Conservation (phyloP, 345 rosid species). For the Balakata baccata region DNA sequence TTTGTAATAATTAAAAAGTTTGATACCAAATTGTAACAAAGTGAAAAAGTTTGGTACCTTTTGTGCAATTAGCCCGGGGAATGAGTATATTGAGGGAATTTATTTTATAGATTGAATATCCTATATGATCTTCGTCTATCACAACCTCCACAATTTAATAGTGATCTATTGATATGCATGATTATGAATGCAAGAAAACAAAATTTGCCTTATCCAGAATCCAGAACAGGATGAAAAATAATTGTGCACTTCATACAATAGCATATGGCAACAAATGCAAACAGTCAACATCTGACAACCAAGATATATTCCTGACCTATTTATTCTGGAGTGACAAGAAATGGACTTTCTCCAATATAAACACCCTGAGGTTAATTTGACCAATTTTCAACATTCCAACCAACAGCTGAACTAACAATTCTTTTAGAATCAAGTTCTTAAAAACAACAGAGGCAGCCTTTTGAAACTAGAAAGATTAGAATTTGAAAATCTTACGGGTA, state of each 20-base stretch:
- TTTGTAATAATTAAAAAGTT: no score
- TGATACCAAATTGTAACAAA: no score
- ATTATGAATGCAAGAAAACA: neutral
- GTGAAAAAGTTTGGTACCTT: no score
- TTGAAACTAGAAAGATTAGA: neutral
- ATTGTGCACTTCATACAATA: neutral
- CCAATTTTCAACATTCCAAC: neutral
- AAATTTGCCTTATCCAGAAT: neutral
- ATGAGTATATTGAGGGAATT: neutral
- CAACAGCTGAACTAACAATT: neutral
- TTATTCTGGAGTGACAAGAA: neutral
- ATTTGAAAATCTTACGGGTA: constrained; percentile 52
- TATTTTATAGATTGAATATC: neutral
- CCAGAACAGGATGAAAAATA: neutral
- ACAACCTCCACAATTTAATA: neutral
- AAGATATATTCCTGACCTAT: neutral
- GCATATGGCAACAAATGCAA: neutral
- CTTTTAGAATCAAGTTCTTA: neutral
- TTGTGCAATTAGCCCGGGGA: no score
- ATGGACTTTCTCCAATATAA: neutral
- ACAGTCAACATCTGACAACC: neutral
- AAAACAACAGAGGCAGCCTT: neutral
- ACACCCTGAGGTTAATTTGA: neutral
- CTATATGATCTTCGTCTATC: neutral
- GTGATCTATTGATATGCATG: neutral